Conservation (phyloP, 2,329 filamentous ascomycete species). For the Ceratocystis destructans region DNA sequence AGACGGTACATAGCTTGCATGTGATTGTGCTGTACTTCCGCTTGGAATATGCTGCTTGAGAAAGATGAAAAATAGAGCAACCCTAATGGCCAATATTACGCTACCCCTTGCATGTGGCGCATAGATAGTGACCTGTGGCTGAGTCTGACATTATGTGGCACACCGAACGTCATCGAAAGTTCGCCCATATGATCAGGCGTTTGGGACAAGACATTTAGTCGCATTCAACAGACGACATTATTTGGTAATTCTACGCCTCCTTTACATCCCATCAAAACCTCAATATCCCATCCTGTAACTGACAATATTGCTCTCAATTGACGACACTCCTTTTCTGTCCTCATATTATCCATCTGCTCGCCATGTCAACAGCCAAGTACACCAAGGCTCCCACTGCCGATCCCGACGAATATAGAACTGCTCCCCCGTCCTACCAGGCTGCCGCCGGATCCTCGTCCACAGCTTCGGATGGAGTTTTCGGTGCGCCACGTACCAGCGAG, state of each 20-base stretch:
- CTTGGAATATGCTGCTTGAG: no score
- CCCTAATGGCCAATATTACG: not conserved
- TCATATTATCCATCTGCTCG: not conserved
- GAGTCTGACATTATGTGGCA: not conserved
- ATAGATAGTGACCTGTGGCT: not conserved
- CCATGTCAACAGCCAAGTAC: slow-evolving; percentile 72
- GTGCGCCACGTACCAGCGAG: slow-evolving; percentile 60
- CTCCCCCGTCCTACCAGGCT: slow-evolving; percentile 67
- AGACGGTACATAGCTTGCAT: not conserved
- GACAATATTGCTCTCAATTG: not conserved
- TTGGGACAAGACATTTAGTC: not conserved
- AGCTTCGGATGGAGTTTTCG: slow-evolving; percentile 42
- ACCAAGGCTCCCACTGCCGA: slow-evolving; percentile 71
- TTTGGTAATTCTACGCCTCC: not conserved
- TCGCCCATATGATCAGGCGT: not conserved
- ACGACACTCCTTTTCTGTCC: not conserved
- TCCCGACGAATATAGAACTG: slow-evolving; percentile 65
- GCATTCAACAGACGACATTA: not conserved
- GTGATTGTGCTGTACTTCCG: not conserved
- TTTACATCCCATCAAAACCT: not conserved
- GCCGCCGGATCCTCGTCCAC: slow-evolving; percentile 37
- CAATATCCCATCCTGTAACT: not conserved
- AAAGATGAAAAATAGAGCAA: not conserved
- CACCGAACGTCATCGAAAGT: slow-evolving; percentile 5
- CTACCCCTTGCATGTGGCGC: not conserved